Evolutionary conservation across 140 eudicot species (phyloP).

Genomic region (Anethum foeniculum): DNA sequence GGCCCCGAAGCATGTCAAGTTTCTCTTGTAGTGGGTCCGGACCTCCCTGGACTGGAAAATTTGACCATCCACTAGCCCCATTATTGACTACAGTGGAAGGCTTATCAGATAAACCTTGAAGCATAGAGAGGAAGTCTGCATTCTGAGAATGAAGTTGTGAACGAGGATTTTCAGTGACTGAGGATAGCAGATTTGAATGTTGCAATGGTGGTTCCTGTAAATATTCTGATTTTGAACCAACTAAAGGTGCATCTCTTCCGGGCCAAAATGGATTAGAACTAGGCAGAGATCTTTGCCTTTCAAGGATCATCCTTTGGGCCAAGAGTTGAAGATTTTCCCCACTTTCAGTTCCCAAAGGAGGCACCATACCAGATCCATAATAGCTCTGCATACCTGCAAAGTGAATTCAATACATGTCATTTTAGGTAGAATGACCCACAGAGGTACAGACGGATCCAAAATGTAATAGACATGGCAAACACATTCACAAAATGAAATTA

Average conservation of each 20-base stretch:
- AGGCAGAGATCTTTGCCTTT: slow-evolving; percentile 60
- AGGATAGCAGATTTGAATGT: slow-evolving; percentile 38
- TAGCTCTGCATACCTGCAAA: slow-evolving; percentile 64
- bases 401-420: neutral
- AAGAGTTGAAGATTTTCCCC: slow-evolving; percentile 52
- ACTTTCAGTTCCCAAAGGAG: slow-evolving; percentile 48
- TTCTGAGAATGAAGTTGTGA: slow-evolving; percentile 36
- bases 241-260: slow-evolving; percentile 37
- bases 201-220: slow-evolving; percentile 37
- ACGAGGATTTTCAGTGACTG: slow-evolving; percentile 40
- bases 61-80: slow-evolving; percentile 53
- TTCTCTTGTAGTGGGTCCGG: slow-evolving; percentile 52
- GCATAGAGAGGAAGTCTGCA: slow-evolving; percentile 54
- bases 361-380: slow-evolving; percentile 32
- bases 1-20: slow-evolving; percentile 41
- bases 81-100: slow-evolving; percentile 36
- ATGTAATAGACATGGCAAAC: neutral
- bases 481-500: neutral
- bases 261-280: slow-evolving; percentile 61
- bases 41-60: slow-evolving; percentile 58
- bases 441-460: neutral
- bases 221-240: slow-evolving; percentile 36
- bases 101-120: slow-evolving; percentile 68
- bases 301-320: slow-evolving; percentile 61
- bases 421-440: neutral